These are phyloP conservation scores for Brettanomyces anomalus DNA, from an alignment of 805 yeast species.

Conservation along the genomic window DNA sequence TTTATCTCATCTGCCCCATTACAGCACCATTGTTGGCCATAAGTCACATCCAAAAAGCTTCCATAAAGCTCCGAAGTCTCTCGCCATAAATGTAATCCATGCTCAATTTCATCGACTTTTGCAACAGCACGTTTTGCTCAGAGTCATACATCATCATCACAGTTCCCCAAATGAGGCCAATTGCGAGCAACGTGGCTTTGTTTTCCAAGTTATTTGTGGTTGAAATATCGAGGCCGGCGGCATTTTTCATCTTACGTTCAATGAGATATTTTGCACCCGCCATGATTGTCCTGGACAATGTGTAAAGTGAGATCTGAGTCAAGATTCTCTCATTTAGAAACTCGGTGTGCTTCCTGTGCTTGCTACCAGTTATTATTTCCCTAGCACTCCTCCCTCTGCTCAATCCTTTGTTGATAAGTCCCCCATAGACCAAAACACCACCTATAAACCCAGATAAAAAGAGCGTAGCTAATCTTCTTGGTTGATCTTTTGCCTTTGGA, in stretches of 20 bases:
- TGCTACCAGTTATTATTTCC: too few species aligned
- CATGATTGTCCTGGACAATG: slow-evolving; percentile 57
- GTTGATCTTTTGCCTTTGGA: neutral
- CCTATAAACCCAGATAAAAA: slow-evolving; percentile 24
- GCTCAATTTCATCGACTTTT: slow-evolving; percentile 53
- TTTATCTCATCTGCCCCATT: too few species aligned
- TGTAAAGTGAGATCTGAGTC: slow-evolving; percentile 69
- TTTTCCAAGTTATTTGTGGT: slow-evolving; percentile 16
- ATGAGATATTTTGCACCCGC: slow-evolving; percentile 49
- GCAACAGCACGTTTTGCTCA: slow-evolving; percentile 50
- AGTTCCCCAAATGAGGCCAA: slow-evolving; percentile 61
- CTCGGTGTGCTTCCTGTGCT: neutral
- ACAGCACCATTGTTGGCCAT: slow-evolving; percentile 7
- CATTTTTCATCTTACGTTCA: slow-evolving; percentile 10
- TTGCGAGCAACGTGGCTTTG: slow-evolving; percentile 47
- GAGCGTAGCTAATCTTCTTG: slow-evolving; percentile 2
- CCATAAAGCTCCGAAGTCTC: slow-evolving; percentile 28
- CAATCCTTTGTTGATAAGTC: slow-evolving; percentile 10
- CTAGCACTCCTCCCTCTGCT: neutral
- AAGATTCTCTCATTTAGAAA: slow-evolving; percentile 32
- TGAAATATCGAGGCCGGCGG: neutral
- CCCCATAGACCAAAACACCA: slow-evolving; percentile 25
- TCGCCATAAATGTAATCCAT: slow-evolving; percentile 69
- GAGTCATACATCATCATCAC: slow-evolving; percentile 63
- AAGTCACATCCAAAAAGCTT: slow-evolving; percentile 16